A percentile compares a stretch with the other conserved stretches of the same genome.
Evolutionary conservation across 2,329 filamentous ascomycete species (phyloP).

Genomic region (Verticillium tricorpus): DNA sequence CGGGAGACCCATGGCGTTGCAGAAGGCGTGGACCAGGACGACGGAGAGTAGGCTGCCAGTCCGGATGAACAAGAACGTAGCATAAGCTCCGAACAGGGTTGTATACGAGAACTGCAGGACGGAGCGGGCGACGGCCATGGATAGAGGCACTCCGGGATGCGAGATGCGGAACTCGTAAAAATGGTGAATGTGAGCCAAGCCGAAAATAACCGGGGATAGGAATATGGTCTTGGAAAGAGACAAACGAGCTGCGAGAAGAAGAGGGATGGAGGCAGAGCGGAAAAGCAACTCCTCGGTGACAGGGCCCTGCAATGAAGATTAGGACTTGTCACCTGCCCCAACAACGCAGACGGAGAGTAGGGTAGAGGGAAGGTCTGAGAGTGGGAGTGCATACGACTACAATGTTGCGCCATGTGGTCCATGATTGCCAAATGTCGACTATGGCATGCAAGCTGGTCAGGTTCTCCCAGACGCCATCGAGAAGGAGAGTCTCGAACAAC

Average conservation of each 20-base stretch:
- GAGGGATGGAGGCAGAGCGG: constrained; percentile 77
- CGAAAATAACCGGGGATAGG: constrained; percentile 82
- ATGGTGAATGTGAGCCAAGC: constrained; percentile 90
- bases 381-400: constrained; percentile 62
- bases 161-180: constrained; percentile 90
- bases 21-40: constrained; percentile 78
- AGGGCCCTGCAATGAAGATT: constrained; percentile 55
- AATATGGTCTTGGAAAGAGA: constrained; percentile 62
- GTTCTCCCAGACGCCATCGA: constrained; percentile 64
- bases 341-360: background rate
- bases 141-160: constrained; percentile 63
- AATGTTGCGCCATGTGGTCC: constrained; percentile 82
- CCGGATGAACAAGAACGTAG: constrained; percentile 81
- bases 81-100: constrained; percentile 88
- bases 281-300: constrained; percentile 93
- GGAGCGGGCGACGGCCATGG: constrained; percentile 63
- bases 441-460: constrained; percentile 56
- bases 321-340: background rate
- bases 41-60: constrained; percentile 77
- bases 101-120: constrained; percentile 86
- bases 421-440: constrained; percentile 61
- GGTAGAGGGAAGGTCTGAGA: background rate
- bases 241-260: constrained; percentile 69
- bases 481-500: constrained; percentile 72
- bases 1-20: constrained; percentile 88